Evolutionary conservation across 768 basidiomycete species (phyloP).

Genomic region (Floccularia luteovirens): DNA sequence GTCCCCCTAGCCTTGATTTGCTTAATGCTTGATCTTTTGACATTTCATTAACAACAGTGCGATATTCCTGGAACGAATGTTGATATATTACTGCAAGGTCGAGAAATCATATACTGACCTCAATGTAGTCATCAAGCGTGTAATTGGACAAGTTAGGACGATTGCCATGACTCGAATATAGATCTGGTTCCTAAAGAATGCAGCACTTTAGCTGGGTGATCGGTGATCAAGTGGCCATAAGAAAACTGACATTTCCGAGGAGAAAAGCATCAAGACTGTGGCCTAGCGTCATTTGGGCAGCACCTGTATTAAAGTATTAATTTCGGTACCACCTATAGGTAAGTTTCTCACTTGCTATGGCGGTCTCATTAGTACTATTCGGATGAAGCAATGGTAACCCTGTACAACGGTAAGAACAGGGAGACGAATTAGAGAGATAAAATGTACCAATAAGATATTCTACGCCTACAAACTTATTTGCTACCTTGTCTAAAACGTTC

Average conservation of each 20-base stretch:
- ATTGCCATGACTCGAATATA: background rate
- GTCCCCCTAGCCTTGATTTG: background rate
- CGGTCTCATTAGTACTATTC: background rate
- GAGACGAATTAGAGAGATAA: background rate
- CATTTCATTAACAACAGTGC: background rate
- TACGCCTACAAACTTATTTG: background rate
- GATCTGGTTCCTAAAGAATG: background rate
- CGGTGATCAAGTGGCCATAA: too few relatives aligned
- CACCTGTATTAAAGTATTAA: background rate
- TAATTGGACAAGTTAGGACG: background rate
- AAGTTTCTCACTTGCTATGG: background rate
- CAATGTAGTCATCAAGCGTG: background rate
- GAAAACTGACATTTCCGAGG: background rate
- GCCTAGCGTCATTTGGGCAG: background rate
- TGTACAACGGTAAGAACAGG: background rate
- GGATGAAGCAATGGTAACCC: background rate
- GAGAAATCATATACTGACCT: background rate
- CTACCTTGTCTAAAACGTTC: conserved; percentile 10
- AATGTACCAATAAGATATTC: background rate
- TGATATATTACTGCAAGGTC: background rate
- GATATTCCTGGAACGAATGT: background rate
- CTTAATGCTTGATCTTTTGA: background rate
- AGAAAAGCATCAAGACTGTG: background rate
- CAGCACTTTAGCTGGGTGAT: background rate
- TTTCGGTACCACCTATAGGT: background rate